Base-by-base conservation (phyloP, 306 rosid species). In the Gastrolobium villosum region DNA sequence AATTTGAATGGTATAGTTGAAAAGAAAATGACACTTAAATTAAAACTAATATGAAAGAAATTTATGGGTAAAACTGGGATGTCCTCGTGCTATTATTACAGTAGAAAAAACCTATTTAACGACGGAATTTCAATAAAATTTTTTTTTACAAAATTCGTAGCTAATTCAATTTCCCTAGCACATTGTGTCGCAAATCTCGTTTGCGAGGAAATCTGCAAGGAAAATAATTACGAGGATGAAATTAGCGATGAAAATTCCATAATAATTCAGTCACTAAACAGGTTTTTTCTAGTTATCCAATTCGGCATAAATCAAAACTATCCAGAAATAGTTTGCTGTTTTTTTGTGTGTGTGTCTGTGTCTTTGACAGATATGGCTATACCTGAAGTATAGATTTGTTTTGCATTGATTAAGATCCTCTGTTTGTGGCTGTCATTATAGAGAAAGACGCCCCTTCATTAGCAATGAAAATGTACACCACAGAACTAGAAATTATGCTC, bases 371-470 rank as follows among this genome's bases (percentile, higher is more conserved):
- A 28, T 55, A 7, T 8, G 66, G 6, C 45, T 8, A 56, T 36
- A 65, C 59, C n/a, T 55, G 57, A 40, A 81, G 70, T 76, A 8
- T 41, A 67, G 32, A 81, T 37, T 70, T 70, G 66, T 50, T 39
- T 52, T 75, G 72, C 49, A 48, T 40, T 68, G 67, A 71, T 37
- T 37, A 26, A 54, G 7, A 60, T 32, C 10, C 8, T 1, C 6
- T 50, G 34, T 46, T 59, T 56, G 78, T 26, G 48, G 15, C 5
- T 1, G 61, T 76, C 85, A 55, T 61, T 13, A 20, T 82, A 62
- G n/a, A 61, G 5, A 46, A 60, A 75, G 48, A 32, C 39, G 73
- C 20, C 50, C 82, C 61, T 78, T 43, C 39, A 5, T 14, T 20
- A n/a, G 13, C n/a, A 41, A 61, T 62, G 30, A 52, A 52, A 82